Evolutionary conservation across 2,329 filamentous ascomycete genomes (phyloP).

Genomic region (Aspergillus tanneri): DNA sequence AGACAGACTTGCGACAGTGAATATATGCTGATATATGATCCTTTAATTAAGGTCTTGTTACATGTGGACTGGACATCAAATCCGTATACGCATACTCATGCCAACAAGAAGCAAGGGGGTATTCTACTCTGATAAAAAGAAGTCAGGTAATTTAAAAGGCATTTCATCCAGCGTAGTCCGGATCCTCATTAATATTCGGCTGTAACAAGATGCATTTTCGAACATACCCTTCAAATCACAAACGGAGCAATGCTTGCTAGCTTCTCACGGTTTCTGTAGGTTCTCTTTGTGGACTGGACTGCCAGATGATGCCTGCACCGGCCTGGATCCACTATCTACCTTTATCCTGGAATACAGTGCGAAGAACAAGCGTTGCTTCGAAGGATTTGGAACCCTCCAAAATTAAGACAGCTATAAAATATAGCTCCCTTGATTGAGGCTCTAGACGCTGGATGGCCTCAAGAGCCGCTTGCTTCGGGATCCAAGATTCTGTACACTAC

Average conservation of each 20-base stretch:
- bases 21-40: too few species aligned
- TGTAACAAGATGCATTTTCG: too few species aligned
- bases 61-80: too few species aligned
- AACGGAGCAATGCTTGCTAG: constrained; percentile 16
- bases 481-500: constrained; percentile 17
- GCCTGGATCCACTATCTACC: constrained; percentile 17
- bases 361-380: constrained; percentile 19
- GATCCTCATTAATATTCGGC: too few species aligned
- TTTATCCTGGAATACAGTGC: constrained; percentile 16
- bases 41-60: too few species aligned
- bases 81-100: too few species aligned
- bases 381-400: constrained; percentile 6
- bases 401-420: constrained; percentile 18
- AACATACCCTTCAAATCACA: too few species aligned
- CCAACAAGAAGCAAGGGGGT: too few species aligned
- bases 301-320: constrained; percentile 15
- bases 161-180: too few species aligned
- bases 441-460: constrained; percentile 16
- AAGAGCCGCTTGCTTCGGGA: constrained; percentile 17
- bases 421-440: constrained; percentile 13
- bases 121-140: too few species aligned
- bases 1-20: too few species aligned
- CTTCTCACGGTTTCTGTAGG: constrained; percentile 17
- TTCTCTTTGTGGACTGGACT: constrained; percentile 17
- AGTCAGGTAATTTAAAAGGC: too few species aligned